Evolutionary conservation across 2,329 filamentous ascomycete species (phyloP), one percentile per base, ranked within the genome.

Genomic region (Pseudocercospora ulei): DNA sequence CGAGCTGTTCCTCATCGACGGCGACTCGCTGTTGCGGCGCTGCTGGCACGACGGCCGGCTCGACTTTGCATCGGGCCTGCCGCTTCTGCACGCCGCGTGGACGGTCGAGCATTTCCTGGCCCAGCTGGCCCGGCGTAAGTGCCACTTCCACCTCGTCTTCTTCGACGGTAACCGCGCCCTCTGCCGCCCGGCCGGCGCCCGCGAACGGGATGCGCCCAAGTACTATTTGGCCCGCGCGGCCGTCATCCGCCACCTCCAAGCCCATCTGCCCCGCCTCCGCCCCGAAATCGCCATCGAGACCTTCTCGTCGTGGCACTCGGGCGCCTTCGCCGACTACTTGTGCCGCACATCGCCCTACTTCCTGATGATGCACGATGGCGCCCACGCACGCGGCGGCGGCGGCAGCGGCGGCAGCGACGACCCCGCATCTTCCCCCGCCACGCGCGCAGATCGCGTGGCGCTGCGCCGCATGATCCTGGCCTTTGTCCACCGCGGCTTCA

Each of bases 1-100:
- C 43, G 80, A 84, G 54, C 66, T 79, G 7, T 86, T 85, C 55
- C 64, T 80, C 13, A 70, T 86, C 18, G 78, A 86, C 47, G 80
- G 80, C 18, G 80, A 87, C 52, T 79, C 79, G 0, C 59, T 86
- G n/a, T 63, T 86, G 7, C 63, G 75, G 4, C 63, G 80, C 41
- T 78, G 72, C 51, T 72, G 85, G 31, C 62, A 65, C n/a, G 68
- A 79, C 47, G 63, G 69, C 7, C 66, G 70, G 13, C 70, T 86
- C 25, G 76, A 85, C 53, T 80, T 82, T 48, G 51, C 70, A 71
- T 67, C 65, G 34, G 80, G 80, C 0, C 78, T 81, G 41, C 80
- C 86, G 57, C 57, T 86, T 4, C 65, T 86, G 0, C 81, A 85
- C 56, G 79, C 78, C 0, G 69, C 77, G 3, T 80, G 80, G 54